These are phyloP conservation scores for Themeda triandra DNA, from an alignment of 176 grass and related monocot genomes.

Conservation along the genomic window DNA sequence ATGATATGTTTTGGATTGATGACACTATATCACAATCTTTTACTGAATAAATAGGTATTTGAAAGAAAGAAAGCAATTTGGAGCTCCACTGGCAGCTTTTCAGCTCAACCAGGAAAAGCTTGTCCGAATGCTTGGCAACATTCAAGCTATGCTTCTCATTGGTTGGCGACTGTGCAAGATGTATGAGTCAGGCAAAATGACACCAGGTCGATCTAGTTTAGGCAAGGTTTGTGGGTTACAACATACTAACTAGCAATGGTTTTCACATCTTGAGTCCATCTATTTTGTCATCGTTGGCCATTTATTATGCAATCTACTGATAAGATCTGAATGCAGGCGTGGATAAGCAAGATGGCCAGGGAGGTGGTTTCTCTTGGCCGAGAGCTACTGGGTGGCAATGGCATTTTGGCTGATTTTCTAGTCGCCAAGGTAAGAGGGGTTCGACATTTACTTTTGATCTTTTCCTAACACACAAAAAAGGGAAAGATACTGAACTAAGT, in stretches of 20 bases:
- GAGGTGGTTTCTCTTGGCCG: constrained; percentile 83
- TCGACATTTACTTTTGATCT: not conserved
- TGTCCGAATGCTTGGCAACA: constrained; percentile 89
- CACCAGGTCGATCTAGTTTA: constrained; percentile 78
- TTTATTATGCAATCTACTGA: not conserved
- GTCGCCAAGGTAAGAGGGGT: constrained; percentile 71
- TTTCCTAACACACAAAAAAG: not conserved
- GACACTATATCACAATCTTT: not conserved
- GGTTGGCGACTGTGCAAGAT: constrained; percentile 93
- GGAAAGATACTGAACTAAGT: not conserved
- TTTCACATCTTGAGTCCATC: not conserved
- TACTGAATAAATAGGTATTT: constrained; percentile 64
- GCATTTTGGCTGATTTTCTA: constrained; percentile 94
- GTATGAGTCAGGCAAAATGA: constrained; percentile 96
- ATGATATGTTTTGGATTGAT: not conserved
- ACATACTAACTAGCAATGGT: not conserved
- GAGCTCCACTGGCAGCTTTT: constrained; percentile 86
- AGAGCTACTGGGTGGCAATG: constrained; percentile 90
- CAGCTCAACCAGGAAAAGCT: constrained; percentile 99
- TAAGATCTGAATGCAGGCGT: constrained; percentile 49
- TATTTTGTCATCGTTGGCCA: not conserved
- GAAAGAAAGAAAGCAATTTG: constrained; percentile 92
- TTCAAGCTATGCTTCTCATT: constrained; percentile 92
- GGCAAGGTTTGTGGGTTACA: constrained; percentile 60
- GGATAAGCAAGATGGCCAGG: constrained; percentile 68